Evolutionary conservation across 2,329 filamentous ascomycete species (phyloP), one percentile per base, ranked within the genome.

Genomic region (Botrytis galanthina): DNA sequence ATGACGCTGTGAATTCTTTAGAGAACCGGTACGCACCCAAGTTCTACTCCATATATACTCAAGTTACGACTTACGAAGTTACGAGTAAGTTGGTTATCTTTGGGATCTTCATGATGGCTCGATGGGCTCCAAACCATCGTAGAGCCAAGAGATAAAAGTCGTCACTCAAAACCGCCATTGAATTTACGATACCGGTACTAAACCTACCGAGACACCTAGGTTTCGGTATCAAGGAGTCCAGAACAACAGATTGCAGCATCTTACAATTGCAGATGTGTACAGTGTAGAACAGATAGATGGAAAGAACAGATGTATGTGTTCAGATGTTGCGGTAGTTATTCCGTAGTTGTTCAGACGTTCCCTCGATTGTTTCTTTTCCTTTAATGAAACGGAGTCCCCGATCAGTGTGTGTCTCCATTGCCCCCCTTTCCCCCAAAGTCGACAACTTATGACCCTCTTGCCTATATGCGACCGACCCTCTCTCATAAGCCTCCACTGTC

Each of bases 351-450:
- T 66, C 29, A 46, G 63, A 66, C 63, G 46, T 51, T 12, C 32
- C 32, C 35, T 18, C n/a, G 37, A 42, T 42, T 59, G 32, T 63
- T 37, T 26, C 32, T 51, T 51, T 44, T 37, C 4, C 32, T 48
- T n/a, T 66, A 14, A 67, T 51, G 63, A 67, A 67, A 51, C 63
- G 63, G 63, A 51, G 63, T 51, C 16, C 32, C 32, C 44, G 63
- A 37, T 18, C 32, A 37, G 51, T 37, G 32, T 66, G 59, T 62
- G 60, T 62, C 35, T n/a, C 59, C 59, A 54, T 16, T 29, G n/a
- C 22, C 35, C 35, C 46, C 46, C 37, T n/a, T 44, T 42, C 6
- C 61, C 18, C 39, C 32, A 64, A 29, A 22, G 18, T 29, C 62
- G 39, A 64, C n/a, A 46, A 29, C 10, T n/a, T 37, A 22, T 20